phyloP scores from a whole-genome alignment of 2,329 filamentous ascomycete genomes.

The Neophaeococcomyces aloes region DNA sequence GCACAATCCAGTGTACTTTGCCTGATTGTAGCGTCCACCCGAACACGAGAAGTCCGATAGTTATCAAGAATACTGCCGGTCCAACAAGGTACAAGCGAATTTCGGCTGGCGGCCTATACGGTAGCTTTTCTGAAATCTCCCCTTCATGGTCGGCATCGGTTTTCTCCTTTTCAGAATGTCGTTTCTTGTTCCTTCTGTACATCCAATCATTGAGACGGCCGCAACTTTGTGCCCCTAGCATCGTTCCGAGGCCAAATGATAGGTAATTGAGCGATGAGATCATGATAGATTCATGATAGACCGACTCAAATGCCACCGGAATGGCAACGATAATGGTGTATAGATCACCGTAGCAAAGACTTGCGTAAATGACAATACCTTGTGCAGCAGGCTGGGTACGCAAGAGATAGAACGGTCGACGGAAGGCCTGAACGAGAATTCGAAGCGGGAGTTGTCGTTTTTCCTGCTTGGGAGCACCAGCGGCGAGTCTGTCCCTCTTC shows the following conservation, averaged over 20 bases:
- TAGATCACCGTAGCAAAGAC: conserved; percentile 32
- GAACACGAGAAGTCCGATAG: conserved; percentile 23
- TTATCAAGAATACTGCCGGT: conserved; percentile 36
- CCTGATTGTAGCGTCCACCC: conserved; percentile 23
- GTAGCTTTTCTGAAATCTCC: conserved; percentile 7
- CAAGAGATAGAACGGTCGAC: conserved; percentile 28
- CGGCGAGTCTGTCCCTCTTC: not conserved
- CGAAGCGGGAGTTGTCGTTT: not conserved
- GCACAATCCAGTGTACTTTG: conserved; percentile 21
- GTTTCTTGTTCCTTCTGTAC: conserved; percentile 19
- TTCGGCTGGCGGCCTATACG: conserved; percentile 33
- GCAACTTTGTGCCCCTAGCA: conserved; percentile 37
- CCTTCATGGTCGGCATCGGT: not conserved
- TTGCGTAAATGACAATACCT: conserved; percentile 38
- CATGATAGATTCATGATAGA: conserved; percentile 40
- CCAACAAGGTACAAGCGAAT: conserved; percentile 44
- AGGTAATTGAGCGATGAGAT: conserved; percentile 48
- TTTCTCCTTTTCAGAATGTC: conserved; percentile 3
- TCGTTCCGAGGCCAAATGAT: conserved; percentile 45
- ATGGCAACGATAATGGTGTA: conserved; percentile 50
- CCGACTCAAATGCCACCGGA: conserved; percentile 39
- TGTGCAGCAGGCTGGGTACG: conserved; percentile 45
- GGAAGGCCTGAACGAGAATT: conserved; percentile 27
- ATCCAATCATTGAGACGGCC: conserved; percentile 32
- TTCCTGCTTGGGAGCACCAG: not conserved